Conservation (phyloP, 2,329 filamentous ascomycete species). For the Ophiostoma australiae region DNA sequence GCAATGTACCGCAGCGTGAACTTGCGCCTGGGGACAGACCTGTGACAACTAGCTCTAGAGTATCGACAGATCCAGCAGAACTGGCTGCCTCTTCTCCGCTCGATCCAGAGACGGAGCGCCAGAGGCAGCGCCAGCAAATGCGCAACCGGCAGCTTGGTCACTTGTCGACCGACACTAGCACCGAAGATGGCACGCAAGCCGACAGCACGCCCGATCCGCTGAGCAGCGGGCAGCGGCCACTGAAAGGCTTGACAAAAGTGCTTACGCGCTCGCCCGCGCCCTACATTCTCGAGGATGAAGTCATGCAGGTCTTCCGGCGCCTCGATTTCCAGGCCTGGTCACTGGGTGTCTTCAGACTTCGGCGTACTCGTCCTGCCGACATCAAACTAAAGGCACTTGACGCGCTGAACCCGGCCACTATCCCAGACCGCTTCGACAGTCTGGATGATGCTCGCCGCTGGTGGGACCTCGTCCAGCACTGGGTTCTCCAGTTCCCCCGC, state of each 20-base stretch:
- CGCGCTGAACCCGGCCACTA: conserved; percentile 24
- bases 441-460: conserved; percentile 32
- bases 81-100: background rate
- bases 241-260: background rate
- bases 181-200: background rate
- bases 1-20: conserved; percentile 15
- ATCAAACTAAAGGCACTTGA: conserved; percentile 24
- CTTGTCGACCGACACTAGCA: background rate
- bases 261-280: conserved; percentile 26
- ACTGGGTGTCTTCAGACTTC: conserved; percentile 26
- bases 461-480: conserved; percentile 34
- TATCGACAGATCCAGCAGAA: background rate
- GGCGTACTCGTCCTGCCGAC: conserved; percentile 24
- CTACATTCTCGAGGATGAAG: conserved; percentile 31
- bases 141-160: conserved; percentile 8
- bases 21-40: background rate
- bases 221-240: background rate
- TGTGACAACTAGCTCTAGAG: background rate
- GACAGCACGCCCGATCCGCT: background rate
- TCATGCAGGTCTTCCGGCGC: conserved; percentile 33
- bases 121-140: conserved; percentile 14
- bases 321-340: conserved; percentile 34
- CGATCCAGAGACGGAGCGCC: conserved; percentile 9
- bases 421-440: conserved; percentile 29
- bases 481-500: conserved; percentile 30